Evolutionary conservation across 2,329 filamentous ascomycete species (phyloP).

Genomic region (Alternaria dauci): DNA sequence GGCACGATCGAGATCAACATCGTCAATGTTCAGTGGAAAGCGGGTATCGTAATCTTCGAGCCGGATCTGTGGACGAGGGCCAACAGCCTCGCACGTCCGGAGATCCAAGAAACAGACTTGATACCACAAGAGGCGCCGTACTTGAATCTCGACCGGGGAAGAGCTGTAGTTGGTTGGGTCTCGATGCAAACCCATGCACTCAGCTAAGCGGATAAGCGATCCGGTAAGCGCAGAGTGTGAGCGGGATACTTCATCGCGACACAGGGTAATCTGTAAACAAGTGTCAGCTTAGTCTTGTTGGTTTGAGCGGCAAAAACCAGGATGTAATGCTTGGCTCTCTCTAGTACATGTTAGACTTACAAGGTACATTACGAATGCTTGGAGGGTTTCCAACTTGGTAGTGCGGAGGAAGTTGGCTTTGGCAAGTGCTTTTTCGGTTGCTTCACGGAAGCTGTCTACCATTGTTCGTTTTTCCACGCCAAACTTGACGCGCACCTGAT

Average conservation of each 20-base stretch:
- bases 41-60: conserved; percentile 78
- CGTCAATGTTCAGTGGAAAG: conserved; percentile 75
- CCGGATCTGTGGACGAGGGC: conserved; percentile 74
- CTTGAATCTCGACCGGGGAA: conserved; percentile 72
- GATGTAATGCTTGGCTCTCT: too few relatives aligned
- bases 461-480: conserved; percentile 65
- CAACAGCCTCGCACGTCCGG: conserved; percentile 76
- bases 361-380: conserved; percentile 80
- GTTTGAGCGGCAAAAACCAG: background rate
- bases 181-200: conserved; percentile 79
- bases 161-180: conserved; percentile 73
- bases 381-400: conserved; percentile 76
- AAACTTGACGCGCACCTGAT: conserved; percentile 61
- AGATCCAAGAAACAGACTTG: conserved; percentile 81
- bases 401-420: conserved; percentile 76
- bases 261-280: conserved; percentile 68
- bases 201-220: conserved; percentile 75
- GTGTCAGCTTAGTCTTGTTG: conserved; percentile 5
- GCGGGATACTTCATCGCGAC: conserved; percentile 74
- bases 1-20: conserved; percentile 64
- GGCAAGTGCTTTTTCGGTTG: conserved; percentile 71
- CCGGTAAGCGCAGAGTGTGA: conserved; percentile 77
- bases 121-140: conserved; percentile 77
- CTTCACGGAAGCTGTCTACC: conserved; percentile 64
- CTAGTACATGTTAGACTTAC: conserved; percentile 54